Conservation (phyloP, 306 rosid genomes). For the Sphenostylis stenocarpa region DNA sequence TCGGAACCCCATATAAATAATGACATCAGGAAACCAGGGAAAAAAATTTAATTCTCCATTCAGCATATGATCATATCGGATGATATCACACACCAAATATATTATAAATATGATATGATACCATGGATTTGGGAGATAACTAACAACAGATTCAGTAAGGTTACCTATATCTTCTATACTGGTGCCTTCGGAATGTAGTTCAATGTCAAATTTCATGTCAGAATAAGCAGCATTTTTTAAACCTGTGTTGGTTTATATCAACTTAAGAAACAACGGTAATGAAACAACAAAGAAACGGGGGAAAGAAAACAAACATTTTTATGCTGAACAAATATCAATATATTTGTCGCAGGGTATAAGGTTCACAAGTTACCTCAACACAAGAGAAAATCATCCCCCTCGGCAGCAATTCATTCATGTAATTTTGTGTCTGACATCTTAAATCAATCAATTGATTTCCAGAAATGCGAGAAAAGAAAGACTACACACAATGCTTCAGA, state of each 20-base stretch:
- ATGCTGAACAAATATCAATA: constrained; percentile 39
- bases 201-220: constrained; percentile 46
- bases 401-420: constrained; percentile 72
- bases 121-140: constrained; percentile 31
- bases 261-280: constrained; percentile 37
- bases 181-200: constrained; percentile 38
- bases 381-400: constrained; percentile 65
- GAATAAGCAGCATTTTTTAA: constrained; percentile 40
- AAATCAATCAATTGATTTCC: constrained; percentile 50
- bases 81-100: constrained; percentile 26
- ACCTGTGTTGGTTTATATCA: constrained; percentile 46
- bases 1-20: constrained; percentile 16
- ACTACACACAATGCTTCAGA: constrained; percentile 52
- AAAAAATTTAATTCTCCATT: constrained; percentile 7
- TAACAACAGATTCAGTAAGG: constrained; percentile 42
- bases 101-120: background rate
- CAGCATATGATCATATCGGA: constrained; percentile 10
- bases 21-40: background rate
- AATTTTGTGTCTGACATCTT: constrained; percentile 62
- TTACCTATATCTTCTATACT: constrained; percentile 42
- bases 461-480: constrained; percentile 36
- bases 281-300: constrained; percentile 23
- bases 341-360: constrained; percentile 37
- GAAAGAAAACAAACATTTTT: constrained; percentile 25
- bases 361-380: constrained; percentile 85